Conservation (phyloP, 129 eudicot species). For the Artemisia tridentata region DNA sequence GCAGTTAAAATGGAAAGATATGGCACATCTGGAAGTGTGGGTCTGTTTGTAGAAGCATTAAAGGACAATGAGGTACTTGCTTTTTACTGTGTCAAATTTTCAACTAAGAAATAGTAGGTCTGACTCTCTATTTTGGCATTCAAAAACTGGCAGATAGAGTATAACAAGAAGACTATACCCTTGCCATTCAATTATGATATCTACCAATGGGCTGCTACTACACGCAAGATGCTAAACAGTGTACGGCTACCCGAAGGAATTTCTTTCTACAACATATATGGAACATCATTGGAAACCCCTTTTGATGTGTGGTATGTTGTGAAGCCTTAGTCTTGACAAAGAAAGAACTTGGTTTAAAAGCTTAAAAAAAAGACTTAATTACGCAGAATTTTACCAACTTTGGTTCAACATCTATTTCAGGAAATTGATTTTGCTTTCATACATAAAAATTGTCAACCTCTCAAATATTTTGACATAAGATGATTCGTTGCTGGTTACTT, state of each 20-base stretch:
- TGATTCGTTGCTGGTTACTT: not conserved
- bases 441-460: not conserved
- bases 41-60: conserved; percentile 74
- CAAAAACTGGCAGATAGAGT: conserved; percentile 47
- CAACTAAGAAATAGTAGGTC: not conserved
- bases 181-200: conserved; percentile 76
- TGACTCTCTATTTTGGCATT: not conserved
- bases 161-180: conserved; percentile 56
- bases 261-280: conserved; percentile 74
- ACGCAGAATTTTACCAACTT: not conserved
- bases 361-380: not conserved
- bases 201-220: conserved; percentile 73
- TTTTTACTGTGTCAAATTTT: not conserved
- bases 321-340: not conserved
- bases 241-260: conserved; percentile 69
- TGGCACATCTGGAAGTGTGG: conserved; percentile 42
- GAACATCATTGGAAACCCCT: conserved; percentile 84
- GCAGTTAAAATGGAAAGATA: conserved; percentile 51
- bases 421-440: not conserved
- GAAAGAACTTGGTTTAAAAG: not conserved
- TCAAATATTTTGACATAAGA: not conserved
- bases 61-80: conserved; percentile 68
- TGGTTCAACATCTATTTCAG: not conserved
- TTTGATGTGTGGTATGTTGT: conserved; percentile 80
- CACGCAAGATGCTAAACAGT: conserved; percentile 63